phyloP scores from a whole-genome alignment of 768 basidiomycete species.

The Lyophyllum semitale region DNA sequence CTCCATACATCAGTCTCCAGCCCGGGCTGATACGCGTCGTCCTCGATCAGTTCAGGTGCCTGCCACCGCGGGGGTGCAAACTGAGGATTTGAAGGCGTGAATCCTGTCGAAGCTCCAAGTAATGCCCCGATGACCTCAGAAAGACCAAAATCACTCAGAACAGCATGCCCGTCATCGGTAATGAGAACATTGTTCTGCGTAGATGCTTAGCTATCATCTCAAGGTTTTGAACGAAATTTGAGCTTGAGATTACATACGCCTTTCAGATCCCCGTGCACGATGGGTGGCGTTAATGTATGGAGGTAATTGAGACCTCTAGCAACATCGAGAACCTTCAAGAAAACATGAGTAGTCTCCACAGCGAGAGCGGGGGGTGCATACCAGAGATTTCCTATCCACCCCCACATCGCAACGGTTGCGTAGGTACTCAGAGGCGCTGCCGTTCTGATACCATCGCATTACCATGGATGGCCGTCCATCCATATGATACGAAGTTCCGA shows the following conservation, averaged over 20 bases:
- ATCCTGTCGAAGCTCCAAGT: constrained; percentile 27
- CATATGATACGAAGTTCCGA: constrained; percentile 45
- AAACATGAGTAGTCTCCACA: neutral
- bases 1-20: constrained; percentile 35
- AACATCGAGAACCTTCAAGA: constrained; percentile 40
- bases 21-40: constrained; percentile 25
- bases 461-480: constrained; percentile 37
- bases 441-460: constrained; percentile 50
- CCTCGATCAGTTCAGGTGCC: constrained; percentile 33
- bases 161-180: constrained; percentile 39
- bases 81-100: constrained; percentile 29
- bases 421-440: constrained; percentile 44
- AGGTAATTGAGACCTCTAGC: constrained; percentile 44
- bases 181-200: constrained; percentile 49
- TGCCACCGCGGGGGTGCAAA: constrained; percentile 35
- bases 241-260: too few relatives aligned
- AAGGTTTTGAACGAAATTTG: too few relatives aligned
- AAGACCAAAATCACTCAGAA: constrained; percentile 48
- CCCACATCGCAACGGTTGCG: constrained; percentile 21
- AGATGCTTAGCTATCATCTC: too few relatives aligned
- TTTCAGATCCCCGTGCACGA: constrained; percentile 33
- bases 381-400: neutral
- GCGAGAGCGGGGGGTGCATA: too few relatives aligned
- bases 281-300: constrained; percentile 38
- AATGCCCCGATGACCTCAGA: constrained; percentile 32